Percentiles rank a stretch among this genome's conserved stretches.
phyloP scores from a whole-genome alignment of 2,329 filamentous ascomycete species.

The Arthrocladium fulminans region DNA sequence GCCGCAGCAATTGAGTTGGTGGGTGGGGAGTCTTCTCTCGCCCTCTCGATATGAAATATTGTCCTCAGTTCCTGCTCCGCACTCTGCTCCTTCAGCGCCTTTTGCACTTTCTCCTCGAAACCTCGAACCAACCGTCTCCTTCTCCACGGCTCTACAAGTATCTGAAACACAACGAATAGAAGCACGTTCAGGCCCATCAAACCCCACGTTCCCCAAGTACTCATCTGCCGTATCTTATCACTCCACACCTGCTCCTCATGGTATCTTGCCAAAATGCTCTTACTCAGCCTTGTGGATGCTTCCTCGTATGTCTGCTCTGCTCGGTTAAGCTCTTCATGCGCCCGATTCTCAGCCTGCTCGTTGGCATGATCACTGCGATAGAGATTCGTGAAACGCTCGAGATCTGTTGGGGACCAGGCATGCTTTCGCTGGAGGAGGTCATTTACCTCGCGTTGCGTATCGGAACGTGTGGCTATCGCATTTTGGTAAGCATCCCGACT shows the following conservation, averaged over 20 bases:
- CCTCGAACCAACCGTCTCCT: slow-evolving; percentile 69
- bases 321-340: slow-evolving; percentile 61
- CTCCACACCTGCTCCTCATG: slow-evolving; percentile 99
- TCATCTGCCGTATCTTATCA: slow-evolving; percentile 90
- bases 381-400: slow-evolving; percentile 88
- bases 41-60: slow-evolving; percentile 1
- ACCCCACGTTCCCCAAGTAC: slow-evolving; percentile 97
- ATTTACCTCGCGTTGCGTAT: slow-evolving; percentile 91
- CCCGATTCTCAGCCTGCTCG: slow-evolving; percentile 68
- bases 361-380: slow-evolving; percentile 90
- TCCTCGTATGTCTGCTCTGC: slow-evolving; percentile 75
- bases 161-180: slow-evolving; percentile 74
- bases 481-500: slow-evolving; percentile 70
- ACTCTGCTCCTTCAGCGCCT: slow-evolving; percentile 61
- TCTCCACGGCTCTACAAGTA: slow-evolving; percentile 89
- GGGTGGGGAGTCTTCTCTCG: not conserved
- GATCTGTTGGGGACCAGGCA: slow-evolving; percentile 74
- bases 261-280: slow-evolving; percentile 79
- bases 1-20: slow-evolving; percentile 1
- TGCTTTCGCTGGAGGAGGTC: slow-evolving; percentile 89
- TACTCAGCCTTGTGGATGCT: slow-evolving; percentile 64
- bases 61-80: not conserved
- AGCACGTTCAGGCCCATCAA: slow-evolving; percentile 95
- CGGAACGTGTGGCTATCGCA: slow-evolving; percentile 74
- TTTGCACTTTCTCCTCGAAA: slow-evolving; percentile 67